phyloP scores from a whole-genome alignment of 345 rosid genomes.

The Arabis alpina region DNA sequence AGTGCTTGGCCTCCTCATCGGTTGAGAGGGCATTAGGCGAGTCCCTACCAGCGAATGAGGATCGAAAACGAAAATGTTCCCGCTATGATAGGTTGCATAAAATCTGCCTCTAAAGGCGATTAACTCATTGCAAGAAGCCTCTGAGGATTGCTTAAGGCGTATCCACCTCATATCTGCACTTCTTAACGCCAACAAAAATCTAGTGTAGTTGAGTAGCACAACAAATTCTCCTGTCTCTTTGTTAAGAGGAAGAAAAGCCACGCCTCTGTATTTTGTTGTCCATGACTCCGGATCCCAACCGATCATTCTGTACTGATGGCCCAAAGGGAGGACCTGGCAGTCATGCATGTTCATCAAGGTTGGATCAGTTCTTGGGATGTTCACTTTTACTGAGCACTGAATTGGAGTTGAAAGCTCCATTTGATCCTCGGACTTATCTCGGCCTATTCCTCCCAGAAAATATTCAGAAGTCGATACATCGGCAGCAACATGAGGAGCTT shows the following conservation, averaged over 20 bases:
- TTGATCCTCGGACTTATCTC: background rate
- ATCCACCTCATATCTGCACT: slow-evolving; percentile 29
- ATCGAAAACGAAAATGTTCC: background rate
- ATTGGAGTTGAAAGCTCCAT: background rate
- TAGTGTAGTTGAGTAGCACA: slow-evolving; percentile 6
- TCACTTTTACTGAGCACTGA: background rate
- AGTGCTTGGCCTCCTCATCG: background rate
- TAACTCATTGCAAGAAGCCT: background rate
- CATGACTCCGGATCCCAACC: background rate
- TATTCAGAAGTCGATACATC: background rate
- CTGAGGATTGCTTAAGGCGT: background rate
- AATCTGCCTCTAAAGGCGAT: slow-evolving; percentile 4
- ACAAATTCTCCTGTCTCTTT: slow-evolving; percentile 6
- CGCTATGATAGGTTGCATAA: background rate
- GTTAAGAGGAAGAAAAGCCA: slow-evolving; percentile 12
- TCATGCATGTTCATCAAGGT: background rate
- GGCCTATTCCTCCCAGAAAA: slow-evolving; percentile 1
- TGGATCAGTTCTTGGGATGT: background rate
- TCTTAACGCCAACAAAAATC: background rate
- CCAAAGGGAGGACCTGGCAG: slow-evolving; percentile 4
- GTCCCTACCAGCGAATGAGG: background rate
- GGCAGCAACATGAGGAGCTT: background rate
- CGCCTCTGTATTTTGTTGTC: background rate
- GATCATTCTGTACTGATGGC: background rate
- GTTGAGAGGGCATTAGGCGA: background rate